phyloP scores from a whole-genome alignment of 2,329 filamentous ascomycete genomes.

The Mollisiaceae sp. region DNA sequence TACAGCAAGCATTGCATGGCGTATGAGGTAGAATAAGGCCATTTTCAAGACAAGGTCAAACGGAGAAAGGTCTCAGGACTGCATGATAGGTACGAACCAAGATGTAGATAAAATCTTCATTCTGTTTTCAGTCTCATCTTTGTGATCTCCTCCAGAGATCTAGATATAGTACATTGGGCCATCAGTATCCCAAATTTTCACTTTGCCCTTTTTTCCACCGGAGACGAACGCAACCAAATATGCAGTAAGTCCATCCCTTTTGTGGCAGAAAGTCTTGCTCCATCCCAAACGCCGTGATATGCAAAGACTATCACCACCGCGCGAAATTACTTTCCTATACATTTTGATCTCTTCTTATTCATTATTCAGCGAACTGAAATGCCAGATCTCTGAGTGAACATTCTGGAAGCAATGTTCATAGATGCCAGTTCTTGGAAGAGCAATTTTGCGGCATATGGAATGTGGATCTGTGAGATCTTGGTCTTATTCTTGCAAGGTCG shows the following conservation, averaged over 20 bases:
- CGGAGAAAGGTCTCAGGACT: neutral
- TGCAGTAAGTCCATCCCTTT: slow-evolving; percentile 16
- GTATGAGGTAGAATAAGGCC: slow-evolving; percentile 9
- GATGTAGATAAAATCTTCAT: slow-evolving; percentile 20
- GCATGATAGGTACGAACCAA: neutral
- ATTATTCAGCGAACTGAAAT: slow-evolving; percentile 67
- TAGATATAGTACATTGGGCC: slow-evolving; percentile 30
- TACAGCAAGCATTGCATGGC: slow-evolving; percentile 22
- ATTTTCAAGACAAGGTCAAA: neutral
- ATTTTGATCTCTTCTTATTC: slow-evolving; percentile 25
- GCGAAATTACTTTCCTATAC: slow-evolving; percentile 17
- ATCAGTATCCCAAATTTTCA: slow-evolving; percentile 17
- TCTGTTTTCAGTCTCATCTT: slow-evolving; percentile 11
- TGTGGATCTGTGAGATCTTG: slow-evolving; percentile 95
- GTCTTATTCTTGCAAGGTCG: slow-evolving; percentile 99
- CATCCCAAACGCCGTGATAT: slow-evolving; percentile 41
- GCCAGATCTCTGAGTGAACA: slow-evolving; percentile 89
- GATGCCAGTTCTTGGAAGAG: slow-evolving; percentile 97
- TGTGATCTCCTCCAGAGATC: slow-evolving; percentile 12
- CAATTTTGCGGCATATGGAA: slow-evolving; percentile 96
- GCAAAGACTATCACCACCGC: slow-evolving; percentile 33
- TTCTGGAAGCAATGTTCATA: slow-evolving; percentile 97
- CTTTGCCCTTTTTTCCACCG: slow-evolving; percentile 13
- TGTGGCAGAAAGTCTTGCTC: slow-evolving; percentile 30
- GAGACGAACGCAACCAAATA: slow-evolving; percentile 22